Evolutionary conservation across 2,329 filamentous ascomycete genomes (phyloP), one percentile per base, ranked within the genome.

Genomic region (Neopestalotiopsis sp.): DNA sequence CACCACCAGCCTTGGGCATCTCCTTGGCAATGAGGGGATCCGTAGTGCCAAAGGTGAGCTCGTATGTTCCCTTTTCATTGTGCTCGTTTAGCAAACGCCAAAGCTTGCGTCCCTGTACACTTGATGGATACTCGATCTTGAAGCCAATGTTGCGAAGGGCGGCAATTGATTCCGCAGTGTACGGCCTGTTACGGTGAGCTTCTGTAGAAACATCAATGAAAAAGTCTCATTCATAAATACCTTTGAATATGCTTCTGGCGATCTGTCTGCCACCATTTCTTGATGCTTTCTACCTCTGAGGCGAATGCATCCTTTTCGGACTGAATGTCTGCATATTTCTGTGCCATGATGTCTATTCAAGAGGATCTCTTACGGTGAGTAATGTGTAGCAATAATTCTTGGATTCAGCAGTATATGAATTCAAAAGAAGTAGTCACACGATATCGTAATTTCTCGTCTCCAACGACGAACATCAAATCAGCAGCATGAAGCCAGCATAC

Each of bases 221-320:
- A 10, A 14, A 20, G 32, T 10, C n/a, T 34, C 4, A 7, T n/a
- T 28, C 3, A 59, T 2, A 38, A 38, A 38, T 38, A 70, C 69
- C 69, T 66, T 49, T 66, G n/a, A 38, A 70, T 70, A 67, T 70
- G 66, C 62, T 70, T 70, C 56, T 70, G 69, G 17, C 69, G 67
- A 38, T 70, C 69, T 42, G 69, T 66, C 67, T 70, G 69, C 69
- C 69, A 70, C 69, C 69, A 70, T 4, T 63, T 62, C 45, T 70
- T 13, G 58, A 70, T 68, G 5, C 61, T 45, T n/a, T 56, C 20
- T 5, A 70, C 63, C 49, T 70, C 69, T 34, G 69, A 67, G 13
- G 61, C 58, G 40, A 70, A 70, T 58, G 69, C 69, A 30, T 59
- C 67, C 32, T 45, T 68, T 45, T 70, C 69, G 17, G 57, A 59